Conservation (phyloP, 345 rosid genomes). For the Sisymbrium irio region DNA sequence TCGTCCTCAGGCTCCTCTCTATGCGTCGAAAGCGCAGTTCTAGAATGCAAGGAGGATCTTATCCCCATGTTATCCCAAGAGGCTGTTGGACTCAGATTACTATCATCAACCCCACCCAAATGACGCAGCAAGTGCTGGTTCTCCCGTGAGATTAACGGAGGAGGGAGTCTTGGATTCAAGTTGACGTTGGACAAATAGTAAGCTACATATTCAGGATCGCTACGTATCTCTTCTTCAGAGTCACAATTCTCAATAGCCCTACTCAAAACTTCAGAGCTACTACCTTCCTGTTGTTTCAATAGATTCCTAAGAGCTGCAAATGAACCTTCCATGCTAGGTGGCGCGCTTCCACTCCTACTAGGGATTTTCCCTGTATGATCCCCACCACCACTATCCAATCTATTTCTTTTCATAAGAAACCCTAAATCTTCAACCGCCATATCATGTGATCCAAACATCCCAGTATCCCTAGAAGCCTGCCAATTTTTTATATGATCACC, state of each 20-base stretch:
- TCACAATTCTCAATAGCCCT: conserved; percentile 50
- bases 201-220: conserved; percentile 76
- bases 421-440: conserved; percentile 78
- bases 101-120: conserved; percentile 65
- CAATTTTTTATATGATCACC: conserved; percentile 53
- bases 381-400: conserved; percentile 48
- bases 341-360: conserved; percentile 93
- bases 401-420: conserved; percentile 62
- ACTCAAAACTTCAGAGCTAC: conserved; percentile 58
- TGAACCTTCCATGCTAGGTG: conserved; percentile 98
- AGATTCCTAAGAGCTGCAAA: conserved; percentile 74
- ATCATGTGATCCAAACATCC: conserved; percentile 51
- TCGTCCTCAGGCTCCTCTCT: conserved; percentile 87
- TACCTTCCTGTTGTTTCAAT: conserved; percentile 57
- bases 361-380: conserved; percentile 49
- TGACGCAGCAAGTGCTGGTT: conserved; percentile 60
- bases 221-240: conserved; percentile 75
- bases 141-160: conserved; percentile 82
- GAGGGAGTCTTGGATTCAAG: conserved; percentile 92
- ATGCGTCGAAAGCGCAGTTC: conserved; percentile 65
- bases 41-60: conserved; percentile 42
- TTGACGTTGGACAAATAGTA: conserved; percentile 81
- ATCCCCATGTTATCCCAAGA: conserved; percentile 57
- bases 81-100: conserved; percentile 40
- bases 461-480: conserved; percentile 55